These are phyloP conservation scores for Ilex aquifolium DNA, from an alignment of 257 asterid genomes.

Conservation along the genomic window DNA sequence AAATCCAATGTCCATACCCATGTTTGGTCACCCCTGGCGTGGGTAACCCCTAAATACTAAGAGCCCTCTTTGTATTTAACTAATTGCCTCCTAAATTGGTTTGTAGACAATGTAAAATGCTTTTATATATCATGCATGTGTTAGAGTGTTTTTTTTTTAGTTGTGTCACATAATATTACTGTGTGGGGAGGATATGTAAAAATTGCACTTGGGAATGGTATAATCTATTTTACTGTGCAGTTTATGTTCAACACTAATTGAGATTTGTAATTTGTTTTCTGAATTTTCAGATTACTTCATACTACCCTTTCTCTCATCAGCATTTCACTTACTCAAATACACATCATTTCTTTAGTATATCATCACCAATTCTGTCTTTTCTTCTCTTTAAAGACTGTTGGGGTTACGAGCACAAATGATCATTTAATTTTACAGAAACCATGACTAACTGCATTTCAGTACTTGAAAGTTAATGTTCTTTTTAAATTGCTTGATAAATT, in stretches of 20 bases:
- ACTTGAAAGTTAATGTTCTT: slow-evolving; percentile 2
- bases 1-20: no score
- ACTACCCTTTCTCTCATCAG: not conserved
- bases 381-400: not conserved
- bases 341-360: not conserved
- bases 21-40: no score
- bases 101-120: no score
- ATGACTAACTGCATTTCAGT: not conserved
- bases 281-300: not conserved
- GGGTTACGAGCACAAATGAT: not conserved
- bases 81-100: no score
- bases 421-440: slow-evolving; percentile 11
- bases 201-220: not conserved
- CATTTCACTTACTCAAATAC: not conserved
- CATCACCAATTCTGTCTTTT: not conserved
- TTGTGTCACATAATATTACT: no score
- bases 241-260: not conserved
- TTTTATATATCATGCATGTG: no score
- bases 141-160: no score
- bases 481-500: slow-evolving; percentile 14
- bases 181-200: no score
- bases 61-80: no score
- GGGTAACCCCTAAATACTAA: no score
- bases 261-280: not conserved
- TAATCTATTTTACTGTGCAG: not conserved